Base-by-base conservation (phyloP, 768 basidiomycete genomes). In the Pisolithus microcarpus region DNA sequence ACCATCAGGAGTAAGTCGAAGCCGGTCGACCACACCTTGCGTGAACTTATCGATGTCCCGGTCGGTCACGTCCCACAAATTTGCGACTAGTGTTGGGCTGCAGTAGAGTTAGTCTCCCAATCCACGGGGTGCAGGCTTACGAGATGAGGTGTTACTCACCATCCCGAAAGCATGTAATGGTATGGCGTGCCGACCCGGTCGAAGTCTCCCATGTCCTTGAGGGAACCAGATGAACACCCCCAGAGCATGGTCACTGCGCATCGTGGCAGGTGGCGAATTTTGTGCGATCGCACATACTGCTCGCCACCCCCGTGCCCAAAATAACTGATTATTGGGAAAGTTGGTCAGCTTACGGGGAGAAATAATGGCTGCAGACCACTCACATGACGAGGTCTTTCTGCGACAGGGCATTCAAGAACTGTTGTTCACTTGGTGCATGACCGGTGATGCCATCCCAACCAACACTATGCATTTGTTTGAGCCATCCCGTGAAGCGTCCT, bases 21-120 rank as follows among this genome's bases (percentile, higher is more conserved):
- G 65, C 56, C 81, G 78, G 56, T 84, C 82, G 58, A 96, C 85
- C 15, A 96, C 92, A 0, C 84, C 72, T 54, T 85, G 81, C 2
- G 93, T 86, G 56, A 96, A 82, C 58, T 88, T 88, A 73, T 99
- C 95, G 59, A 98, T 95, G 62, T 99, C 96, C 43, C 85, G 80
- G 72, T 99, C 96, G 0, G 95, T 98, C 7, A 98, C 96, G 61
- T 98, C 96, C 96, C 96, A 99, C 5, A 98, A 72, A 61, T 95
- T 97, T 0, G 91, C 96, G 11, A 97, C 82, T 30, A 98, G 75
- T 1, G 92, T 87, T 16, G 96, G 95, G 55, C 95, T 93, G 54
- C 47, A 54, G 37, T 46, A 38, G 36, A 49, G 7, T 52, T 48
- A 38, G 44, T 13, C 50, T 19, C n/a, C n/a, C 26, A 28, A 11